Evolutionary conservation across 257 asterid species (phyloP), one percentile per base, ranked within the genome.

Genomic region (Ehretia macrophylla): DNA sequence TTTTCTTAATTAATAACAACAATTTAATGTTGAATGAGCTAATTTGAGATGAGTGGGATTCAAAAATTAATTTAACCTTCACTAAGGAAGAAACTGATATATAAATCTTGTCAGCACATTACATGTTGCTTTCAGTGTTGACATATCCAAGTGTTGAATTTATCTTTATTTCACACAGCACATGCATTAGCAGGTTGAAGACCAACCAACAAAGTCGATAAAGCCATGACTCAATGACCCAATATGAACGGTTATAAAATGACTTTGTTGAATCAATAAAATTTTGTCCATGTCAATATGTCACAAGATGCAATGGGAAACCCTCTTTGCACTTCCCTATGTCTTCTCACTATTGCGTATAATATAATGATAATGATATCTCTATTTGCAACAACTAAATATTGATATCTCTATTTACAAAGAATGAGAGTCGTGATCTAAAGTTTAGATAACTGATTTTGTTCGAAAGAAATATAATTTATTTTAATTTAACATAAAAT

Each of bases 151-250:
- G 11, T 11, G 8, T 42, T 42, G 47, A 42, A 42, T 42, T 2
- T 42, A 42, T 42, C 47, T 42, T 42, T 42, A 42, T 4, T 10
- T 42, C 5, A 42, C 8, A 22, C 27, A 16, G 57, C 57, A 52
- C 57, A 52, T 52, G 57, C 38, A 52, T 52, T 6, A 51, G 32
- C 53, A 48, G 21, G 38, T 21, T 17, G 1, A 52, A 8, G 54
- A 5, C 57, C 57, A 52, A 52, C 38, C 57, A 52, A 52, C 47
- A 4, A 21, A 48, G 32, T 52, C 20, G 57, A 52, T 52, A 14
- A 32, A 51, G 56, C 17, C 17, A 51, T 27, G 21, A 42, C 47
- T 42, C 54, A 17, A 17, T 49, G 27, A 52, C 57, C 57, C 57
- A 52, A 11, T 52, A 4, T 52, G 38, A 16, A 52, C 57, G 57